A percentile compares a stretch with the other conserved stretches of the same genome.
Conservation (phyloP, 306 rosid species). For the Acacia confusa region DNA sequence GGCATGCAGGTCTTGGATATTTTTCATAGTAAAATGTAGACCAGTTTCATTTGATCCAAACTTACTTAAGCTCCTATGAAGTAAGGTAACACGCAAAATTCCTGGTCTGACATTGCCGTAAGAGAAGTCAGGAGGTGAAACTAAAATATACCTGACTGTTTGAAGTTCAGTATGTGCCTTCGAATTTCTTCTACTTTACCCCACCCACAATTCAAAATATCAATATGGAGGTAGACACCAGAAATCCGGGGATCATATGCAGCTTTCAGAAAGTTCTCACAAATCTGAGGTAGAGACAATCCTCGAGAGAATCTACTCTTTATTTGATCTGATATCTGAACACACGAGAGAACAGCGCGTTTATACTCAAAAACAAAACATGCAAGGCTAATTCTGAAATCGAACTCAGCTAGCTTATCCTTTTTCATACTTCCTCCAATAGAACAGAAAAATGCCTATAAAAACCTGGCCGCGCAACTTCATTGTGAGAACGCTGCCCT, state of each 20-base stretch:
- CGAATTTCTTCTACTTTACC: slow-evolving; percentile 93
- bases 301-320: slow-evolving; percentile 72
- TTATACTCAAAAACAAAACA: slow-evolving; percentile 27
- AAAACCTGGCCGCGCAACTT: slow-evolving; percentile 89
- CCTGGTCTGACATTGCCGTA: not conserved
- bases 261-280: slow-evolving; percentile 86
- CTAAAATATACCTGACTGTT: slow-evolving; percentile 68
- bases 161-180: slow-evolving; percentile 76
- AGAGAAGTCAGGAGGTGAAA: not conserved
- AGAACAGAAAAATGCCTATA: not conserved
- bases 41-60: not conserved
- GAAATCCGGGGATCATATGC: slow-evolving; percentile 89
- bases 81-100: not conserved
- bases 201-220: slow-evolving; percentile 86
- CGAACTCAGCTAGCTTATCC: not conserved
- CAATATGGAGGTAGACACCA: slow-evolving; percentile 81
- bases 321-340: slow-evolving; percentile 80
- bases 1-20: too few species aligned
- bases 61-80: not conserved
- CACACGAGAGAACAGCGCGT: not conserved
- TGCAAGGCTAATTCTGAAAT: not conserved
- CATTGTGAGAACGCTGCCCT: slow-evolving; percentile 74
- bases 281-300: slow-evolving; percentile 80
- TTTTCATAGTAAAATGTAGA: not conserved
- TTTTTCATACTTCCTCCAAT: not conserved